Conservation (phyloP, 2,329 filamentous ascomycete genomes). For the Fusarium caatingaense region DNA sequence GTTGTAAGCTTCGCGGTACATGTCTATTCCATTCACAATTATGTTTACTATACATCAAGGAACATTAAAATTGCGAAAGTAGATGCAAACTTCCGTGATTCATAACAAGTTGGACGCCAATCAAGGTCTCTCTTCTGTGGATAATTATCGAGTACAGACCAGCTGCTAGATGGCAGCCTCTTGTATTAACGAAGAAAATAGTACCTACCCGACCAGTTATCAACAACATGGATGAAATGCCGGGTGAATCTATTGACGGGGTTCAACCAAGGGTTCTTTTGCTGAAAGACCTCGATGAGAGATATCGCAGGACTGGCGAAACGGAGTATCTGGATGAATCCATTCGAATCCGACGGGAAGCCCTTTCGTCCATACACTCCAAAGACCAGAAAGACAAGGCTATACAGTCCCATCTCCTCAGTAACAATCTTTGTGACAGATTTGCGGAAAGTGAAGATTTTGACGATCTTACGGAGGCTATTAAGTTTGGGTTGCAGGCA, state of each 20-base stretch:
- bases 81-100: neutral
- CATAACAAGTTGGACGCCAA: neutral
- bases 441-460: neutral
- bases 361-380: neutral
- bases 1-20: neutral
- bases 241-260: neutral
- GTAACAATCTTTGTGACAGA: neutral
- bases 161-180: neutral
- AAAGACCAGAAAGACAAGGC: neutral
- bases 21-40: neutral
- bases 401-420: neutral
- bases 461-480: neutral
- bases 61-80: neutral
- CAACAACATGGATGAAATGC: neutral
- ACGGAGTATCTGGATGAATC: neutral
- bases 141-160: neutral
- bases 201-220: neutral
- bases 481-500: neutral
- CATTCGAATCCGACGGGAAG: neutral
- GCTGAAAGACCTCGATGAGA: neutral
- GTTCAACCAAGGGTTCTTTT: neutral
- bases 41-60: neutral
- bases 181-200: neutral
- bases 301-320: neutral
- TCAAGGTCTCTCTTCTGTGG: neutral